Evolutionary conservation across 805 yeast species (phyloP).

Genomic region (Priceomyces castillae): DNA sequence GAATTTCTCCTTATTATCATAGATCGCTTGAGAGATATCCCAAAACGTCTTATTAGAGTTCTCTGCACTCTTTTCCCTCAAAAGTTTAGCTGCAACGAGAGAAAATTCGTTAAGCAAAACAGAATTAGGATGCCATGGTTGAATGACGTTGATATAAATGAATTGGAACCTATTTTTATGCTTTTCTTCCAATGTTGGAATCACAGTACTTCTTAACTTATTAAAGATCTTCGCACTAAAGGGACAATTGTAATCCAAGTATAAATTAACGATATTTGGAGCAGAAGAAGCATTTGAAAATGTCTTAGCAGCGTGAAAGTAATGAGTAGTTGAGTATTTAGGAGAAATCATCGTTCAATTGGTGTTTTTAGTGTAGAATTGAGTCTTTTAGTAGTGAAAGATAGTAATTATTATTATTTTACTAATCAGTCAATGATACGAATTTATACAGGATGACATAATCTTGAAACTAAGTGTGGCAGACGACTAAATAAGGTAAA

Average conservation of each 20-base stretch:
- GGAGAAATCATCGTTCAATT: conserved; percentile 37
- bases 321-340: conserved; percentile 39
- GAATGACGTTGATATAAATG: conserved; percentile 70
- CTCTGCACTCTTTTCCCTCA: conserved; percentile 32
- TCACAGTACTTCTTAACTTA: conserved; percentile 50
- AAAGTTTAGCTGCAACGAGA: conserved; percentile 65
- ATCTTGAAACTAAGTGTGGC: too few relatives aligned
- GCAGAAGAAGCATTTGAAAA: conserved; percentile 14
- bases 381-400: too few relatives aligned
- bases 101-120: conserved; percentile 67
- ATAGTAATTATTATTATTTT: too few relatives aligned
- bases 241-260: conserved; percentile 76
- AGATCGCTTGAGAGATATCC: conserved; percentile 54
- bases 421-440: too few relatives aligned
- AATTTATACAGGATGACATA: too few relatives aligned
- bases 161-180: conserved; percentile 54
- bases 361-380: neutral
- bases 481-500: too few relatives aligned
- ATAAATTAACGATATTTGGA: conserved; percentile 56
- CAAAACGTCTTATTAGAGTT: conserved; percentile 31
- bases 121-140: conserved; percentile 88
- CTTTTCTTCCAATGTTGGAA: conserved; percentile 48
- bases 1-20: conserved; percentile 51
- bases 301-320: conserved; percentile 21
- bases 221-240: conserved; percentile 64